Evolutionary conservation across 495 filamentous ascomycete species (phyloP), one percentile per base, ranked within the genome.

Genomic region (Penicillium turbatum): DNA sequence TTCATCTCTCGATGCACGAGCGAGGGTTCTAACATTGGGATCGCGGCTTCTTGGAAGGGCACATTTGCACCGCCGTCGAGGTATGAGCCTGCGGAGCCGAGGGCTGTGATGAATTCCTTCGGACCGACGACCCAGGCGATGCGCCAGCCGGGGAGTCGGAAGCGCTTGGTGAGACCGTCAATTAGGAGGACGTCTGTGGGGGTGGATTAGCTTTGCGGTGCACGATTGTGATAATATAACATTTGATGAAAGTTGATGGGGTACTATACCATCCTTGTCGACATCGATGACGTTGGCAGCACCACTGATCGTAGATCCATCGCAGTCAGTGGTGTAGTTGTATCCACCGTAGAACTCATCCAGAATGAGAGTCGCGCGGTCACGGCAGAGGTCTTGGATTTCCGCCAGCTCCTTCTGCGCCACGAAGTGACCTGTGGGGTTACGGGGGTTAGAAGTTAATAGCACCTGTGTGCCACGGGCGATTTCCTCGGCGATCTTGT

Each of bases 311-410:
- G 90, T 92, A 11, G 82, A 79, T 35, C 92, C 92, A 59, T 97
- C 90, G 67, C 92, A 97, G 70, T 88, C 75, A 51, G 83, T 87
- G 15, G 90, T 93, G 74, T 95, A 96, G 73, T 95, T 96, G 75
- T 95, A 95, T 21, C 90, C 90, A 41, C 89, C 85, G 71, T 97
- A 97, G 79, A 97, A 97, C 73, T 97, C 92, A 62, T 97, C 92
- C 72, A 91, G 87, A 52, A 97, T 90, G 45, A 97, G 75, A 1
- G 92, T 96, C 10, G 89, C 90, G 27, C 89, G 85, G 63, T 89
- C 89, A 56, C 90, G 85, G 77, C 89, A 95, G 61, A 96, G 86
- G 59, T 95, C 86, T 72, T 97, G 89, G 63, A 97, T 93, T 67
- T 89, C 78, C 34, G 85, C 86, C 45, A 97, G 77, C 65, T 92